These are phyloP conservation scores for Apiospora pterosperma DNA, from an alignment of 2,329 filamentous ascomycete genomes.

Conservation along the genomic window DNA sequence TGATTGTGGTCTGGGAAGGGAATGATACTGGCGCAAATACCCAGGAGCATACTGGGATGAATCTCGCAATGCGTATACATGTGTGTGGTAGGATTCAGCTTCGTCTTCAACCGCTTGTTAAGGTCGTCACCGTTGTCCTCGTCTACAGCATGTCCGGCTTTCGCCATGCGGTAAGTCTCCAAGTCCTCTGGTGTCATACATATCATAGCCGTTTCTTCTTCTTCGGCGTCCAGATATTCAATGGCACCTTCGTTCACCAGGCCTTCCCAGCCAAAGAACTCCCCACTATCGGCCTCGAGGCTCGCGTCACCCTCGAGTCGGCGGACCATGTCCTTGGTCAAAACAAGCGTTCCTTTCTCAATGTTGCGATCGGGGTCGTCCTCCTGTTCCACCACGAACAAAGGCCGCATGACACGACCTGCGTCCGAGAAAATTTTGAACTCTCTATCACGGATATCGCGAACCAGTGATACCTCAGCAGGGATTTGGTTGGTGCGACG, in stretches of 20 bases:
- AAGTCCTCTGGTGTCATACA: conserved; percentile 97
- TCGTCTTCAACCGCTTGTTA: conserved; percentile 84
- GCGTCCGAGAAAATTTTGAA: conserved; percentile 99
- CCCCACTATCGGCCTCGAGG: conserved; percentile 54
- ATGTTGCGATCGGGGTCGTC: conserved; percentile 62
- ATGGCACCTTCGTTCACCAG: conserved; percentile 81
- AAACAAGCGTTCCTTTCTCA: conserved; percentile 66
- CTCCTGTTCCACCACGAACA: conserved; percentile 92
- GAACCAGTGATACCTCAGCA: conserved; percentile 89
- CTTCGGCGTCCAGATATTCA: conserved; percentile 95
- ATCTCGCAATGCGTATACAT: conserved; percentile 99
- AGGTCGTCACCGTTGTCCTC: conserved; percentile 65
- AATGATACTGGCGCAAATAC: conserved; percentile 98
- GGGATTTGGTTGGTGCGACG: conserved; percentile 80
- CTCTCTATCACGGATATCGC: conserved; percentile 94
- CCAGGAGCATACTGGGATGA: conserved; percentile 97
- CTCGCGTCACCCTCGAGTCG: conserved; percentile 72
- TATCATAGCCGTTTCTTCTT: conserved; percentile 99
- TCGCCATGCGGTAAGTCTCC: conserved; percentile 69
- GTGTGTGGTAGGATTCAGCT: conserved; percentile 81
- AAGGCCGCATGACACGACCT: conserved; percentile 86
- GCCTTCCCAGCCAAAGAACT: conserved; percentile 83
- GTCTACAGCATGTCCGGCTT: conserved; percentile 59
- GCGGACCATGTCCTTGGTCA: conserved; percentile 78
- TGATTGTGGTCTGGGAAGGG: conserved; percentile 99